Evolutionary conservation across 192 early-diverging fungal genomes (phyloP).

Genomic region (Backusella australiensis): DNA sequence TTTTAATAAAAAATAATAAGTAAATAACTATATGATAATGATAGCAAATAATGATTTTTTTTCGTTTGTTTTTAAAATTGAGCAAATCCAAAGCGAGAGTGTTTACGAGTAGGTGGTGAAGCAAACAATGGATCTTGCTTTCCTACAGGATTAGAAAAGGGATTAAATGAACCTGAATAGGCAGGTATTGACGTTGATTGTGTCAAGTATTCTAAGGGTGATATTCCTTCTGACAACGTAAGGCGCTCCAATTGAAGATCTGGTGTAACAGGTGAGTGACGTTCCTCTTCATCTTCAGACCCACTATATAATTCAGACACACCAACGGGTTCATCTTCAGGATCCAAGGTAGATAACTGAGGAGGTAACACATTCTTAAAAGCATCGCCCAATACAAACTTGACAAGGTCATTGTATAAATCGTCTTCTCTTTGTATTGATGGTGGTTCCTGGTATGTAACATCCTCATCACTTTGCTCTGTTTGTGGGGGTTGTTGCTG

Average conservation of each 20-base stretch:
- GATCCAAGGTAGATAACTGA: neutral
- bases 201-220: slow-evolving; percentile 19
- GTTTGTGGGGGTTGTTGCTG: neutral
- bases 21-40: neutral
- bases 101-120: slow-evolving; percentile 26
- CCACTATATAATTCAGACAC: slow-evolving; percentile 21
- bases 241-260: neutral
- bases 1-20: neutral
- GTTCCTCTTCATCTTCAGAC: neutral
- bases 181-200: slow-evolving; percentile 21
- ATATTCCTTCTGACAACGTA: neutral
- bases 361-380: slow-evolving; percentile 14
- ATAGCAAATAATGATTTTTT: neutral
- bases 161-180: slow-evolving; percentile 27
- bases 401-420: slow-evolving; percentile 20
- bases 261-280: neutral
- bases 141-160: slow-evolving; percentile 10
- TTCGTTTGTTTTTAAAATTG: slow-evolving; percentile 16
- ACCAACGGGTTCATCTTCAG: slow-evolving; percentile 19
- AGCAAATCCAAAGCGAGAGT: slow-evolving; percentile 34
- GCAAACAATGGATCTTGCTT: slow-evolving; percentile 10
- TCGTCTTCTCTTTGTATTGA: neutral
- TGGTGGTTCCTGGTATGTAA: neutral
- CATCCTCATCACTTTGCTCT: neutral
- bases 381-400: slow-evolving; percentile 30